Evolutionary conservation across 768 basidiomycete species (phyloP).

Genomic region (Harrya chromipes): DNA sequence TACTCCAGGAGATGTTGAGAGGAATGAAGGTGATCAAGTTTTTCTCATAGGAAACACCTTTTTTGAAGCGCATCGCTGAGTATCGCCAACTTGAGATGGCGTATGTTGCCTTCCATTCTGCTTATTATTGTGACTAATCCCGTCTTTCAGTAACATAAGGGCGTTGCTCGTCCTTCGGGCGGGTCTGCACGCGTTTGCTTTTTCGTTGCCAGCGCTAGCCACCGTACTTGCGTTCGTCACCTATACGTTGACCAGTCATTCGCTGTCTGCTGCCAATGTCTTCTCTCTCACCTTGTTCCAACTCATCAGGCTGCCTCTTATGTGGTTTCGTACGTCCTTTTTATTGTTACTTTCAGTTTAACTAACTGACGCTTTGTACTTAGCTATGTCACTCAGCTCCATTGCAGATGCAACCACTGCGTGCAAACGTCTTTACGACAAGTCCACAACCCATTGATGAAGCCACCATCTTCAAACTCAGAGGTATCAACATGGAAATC

Average conservation of each 20-base stretch:
- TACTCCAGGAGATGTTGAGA: conserved; percentile 84
- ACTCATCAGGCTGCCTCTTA: conserved; percentile 75
- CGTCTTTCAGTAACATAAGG: conserved; percentile 52
- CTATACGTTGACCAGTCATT: conserved; percentile 71
- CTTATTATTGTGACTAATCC: neutral
- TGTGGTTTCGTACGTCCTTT: conserved; percentile 55
- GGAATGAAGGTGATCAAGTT: conserved; percentile 93
- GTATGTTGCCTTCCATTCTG: conserved; percentile 32
- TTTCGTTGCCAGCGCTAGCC: conserved; percentile 74
- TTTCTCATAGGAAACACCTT: conserved; percentile 86
- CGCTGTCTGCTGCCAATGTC: conserved; percentile 64
- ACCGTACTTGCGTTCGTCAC: conserved; percentile 75
- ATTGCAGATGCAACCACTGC: conserved; percentile 86
- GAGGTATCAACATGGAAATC: conserved; percentile 61
- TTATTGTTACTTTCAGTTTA: neutral
- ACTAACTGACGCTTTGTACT: conserved; percentile 1
- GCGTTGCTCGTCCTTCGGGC: conserved; percentile 63
- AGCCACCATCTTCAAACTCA: conserved; percentile 57
- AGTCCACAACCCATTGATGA: conserved; percentile 34
- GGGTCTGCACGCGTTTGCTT: conserved; percentile 62
- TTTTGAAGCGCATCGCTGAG: conserved; percentile 66
- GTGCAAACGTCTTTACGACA: conserved; percentile 61
- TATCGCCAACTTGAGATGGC: conserved; percentile 71
- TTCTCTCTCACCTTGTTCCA: conserved; percentile 89
- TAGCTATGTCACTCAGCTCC: conserved; percentile 69